Evolutionary conservation across 2,329 filamentous ascomycete species (phyloP).

Genomic region (Tolypocladium inflatum): DNA sequence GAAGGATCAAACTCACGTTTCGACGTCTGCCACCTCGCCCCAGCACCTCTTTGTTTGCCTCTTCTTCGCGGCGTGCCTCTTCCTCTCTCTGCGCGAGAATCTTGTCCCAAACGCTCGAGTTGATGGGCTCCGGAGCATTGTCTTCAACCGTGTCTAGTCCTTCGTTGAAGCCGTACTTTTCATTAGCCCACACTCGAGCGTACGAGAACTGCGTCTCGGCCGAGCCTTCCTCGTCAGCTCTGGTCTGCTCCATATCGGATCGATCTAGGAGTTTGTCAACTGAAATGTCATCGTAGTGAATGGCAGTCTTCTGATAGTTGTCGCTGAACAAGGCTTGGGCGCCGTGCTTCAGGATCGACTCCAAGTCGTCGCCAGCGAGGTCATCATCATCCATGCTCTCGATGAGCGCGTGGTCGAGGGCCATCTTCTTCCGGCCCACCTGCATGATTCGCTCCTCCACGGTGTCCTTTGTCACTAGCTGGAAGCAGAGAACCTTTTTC

Average conservation of each 20-base stretch:
- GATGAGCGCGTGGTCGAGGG: constrained; percentile 87
- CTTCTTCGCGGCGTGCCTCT: constrained; percentile 63
- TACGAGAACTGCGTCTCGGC: constrained; percentile 80
- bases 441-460: constrained; percentile 96
- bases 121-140: constrained; percentile 44
- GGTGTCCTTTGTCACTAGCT: constrained; percentile 80
- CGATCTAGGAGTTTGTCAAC: constrained; percentile 91
- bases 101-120: constrained; percentile 75
- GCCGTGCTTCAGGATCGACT: constrained; percentile 80
- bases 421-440: constrained; percentile 92
- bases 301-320: constrained; percentile 57
- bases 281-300: constrained; percentile 70
- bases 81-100: constrained; percentile 78
- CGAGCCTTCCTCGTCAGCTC: constrained; percentile 49
- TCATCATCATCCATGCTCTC: constrained; percentile 85
- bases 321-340: constrained; percentile 80
- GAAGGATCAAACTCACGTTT: constrained; percentile 15
- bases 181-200: constrained; percentile 86
- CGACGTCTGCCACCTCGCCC: constrained; percentile 76
- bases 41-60: constrained; percentile 60
- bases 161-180: constrained; percentile 58
- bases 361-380: constrained; percentile 67
- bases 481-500: constrained; percentile 91
- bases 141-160: constrained; percentile 43
- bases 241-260: constrained; percentile 66